These are phyloP conservation scores for Aspergillus taichungensis DNA, from an alignment of 495 filamentous ascomycete species.

Conservation along the genomic window DNA sequence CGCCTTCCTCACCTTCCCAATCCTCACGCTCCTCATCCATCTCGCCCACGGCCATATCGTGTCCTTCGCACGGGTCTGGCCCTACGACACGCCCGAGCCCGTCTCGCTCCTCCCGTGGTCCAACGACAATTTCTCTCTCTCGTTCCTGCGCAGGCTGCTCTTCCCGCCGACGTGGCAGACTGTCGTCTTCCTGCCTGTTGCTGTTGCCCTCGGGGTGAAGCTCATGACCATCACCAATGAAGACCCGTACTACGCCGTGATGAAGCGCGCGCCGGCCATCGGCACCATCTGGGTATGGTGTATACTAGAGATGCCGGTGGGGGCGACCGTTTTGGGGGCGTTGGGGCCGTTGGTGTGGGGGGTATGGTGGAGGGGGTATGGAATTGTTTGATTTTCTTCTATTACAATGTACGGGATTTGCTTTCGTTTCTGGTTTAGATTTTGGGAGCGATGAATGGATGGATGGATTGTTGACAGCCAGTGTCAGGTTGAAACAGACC, in stretches of 20 bases:
- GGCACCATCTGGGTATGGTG: constrained; percentile 93
- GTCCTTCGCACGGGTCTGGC: constrained; percentile 11
- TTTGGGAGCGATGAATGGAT: too few species aligned
- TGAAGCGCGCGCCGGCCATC: constrained; percentile 86
- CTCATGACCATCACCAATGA: constrained; percentile 73
- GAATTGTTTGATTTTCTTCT: constrained; percentile 22
- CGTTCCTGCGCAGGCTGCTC: constrained; percentile 24
- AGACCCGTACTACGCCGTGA: constrained; percentile 72
- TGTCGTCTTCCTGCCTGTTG: constrained; percentile 33
- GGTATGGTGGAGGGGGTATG: constrained; percentile 62
- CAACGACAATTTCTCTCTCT: constrained; percentile 21
- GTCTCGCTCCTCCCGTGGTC: constrained; percentile 23
- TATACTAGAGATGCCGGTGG: constrained; percentile 74
- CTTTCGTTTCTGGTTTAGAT: too few species aligned
- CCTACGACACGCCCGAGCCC: constrained; percentile 3
- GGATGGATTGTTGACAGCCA: too few species aligned
- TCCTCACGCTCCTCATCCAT: constrained; percentile 36
- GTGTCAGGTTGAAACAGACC: too few species aligned
- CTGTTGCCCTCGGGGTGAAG: constrained; percentile 64
- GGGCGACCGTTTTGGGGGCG: constrained; percentile 47
- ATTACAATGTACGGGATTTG: too few species aligned
- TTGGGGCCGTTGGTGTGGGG: constrained; percentile 53
- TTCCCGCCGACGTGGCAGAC: constrained; percentile 30
- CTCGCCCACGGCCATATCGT: constrained; percentile 39
- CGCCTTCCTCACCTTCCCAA: constrained; percentile 26